phyloP scores from a whole-genome alignment of 108 stramenopile species.

The Skeletonema potamos region DNA sequence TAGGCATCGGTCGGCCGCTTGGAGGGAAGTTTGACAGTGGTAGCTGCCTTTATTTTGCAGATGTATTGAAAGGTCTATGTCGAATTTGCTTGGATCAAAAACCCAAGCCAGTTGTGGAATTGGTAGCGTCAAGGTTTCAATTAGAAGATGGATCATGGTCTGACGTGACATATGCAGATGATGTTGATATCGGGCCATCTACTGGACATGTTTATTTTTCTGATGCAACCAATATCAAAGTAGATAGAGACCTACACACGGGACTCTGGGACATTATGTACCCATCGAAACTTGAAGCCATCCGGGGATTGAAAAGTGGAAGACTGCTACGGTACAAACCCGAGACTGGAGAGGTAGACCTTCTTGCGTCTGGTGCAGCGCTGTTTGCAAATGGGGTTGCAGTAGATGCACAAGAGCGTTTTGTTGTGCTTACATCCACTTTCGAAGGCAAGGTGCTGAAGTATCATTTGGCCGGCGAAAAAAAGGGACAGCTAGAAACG shows the following conservation, averaged over 20 bases:
- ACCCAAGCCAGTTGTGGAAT: constrained; percentile 51
- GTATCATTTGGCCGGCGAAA: constrained; percentile 54
- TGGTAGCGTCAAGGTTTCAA: constrained; percentile 54
- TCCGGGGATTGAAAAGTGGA: constrained; percentile 54
- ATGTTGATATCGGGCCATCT: constrained; percentile 59
- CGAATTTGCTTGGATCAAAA: constrained; percentile 38
- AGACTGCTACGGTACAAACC: constrained; percentile 67
- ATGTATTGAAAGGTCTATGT: constrained; percentile 58
- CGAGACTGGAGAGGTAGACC: constrained; percentile 54
- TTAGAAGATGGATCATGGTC: constrained; percentile 46
- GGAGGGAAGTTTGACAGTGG: constrained; percentile 63
- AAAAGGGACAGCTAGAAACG: constrained; percentile 39
- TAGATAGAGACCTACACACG: constrained; percentile 31
- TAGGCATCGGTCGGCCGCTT: constrained; percentile 62
- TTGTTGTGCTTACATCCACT: constrained; percentile 51
- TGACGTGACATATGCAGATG: constrained; percentile 58
- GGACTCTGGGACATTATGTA: constrained; percentile 61
- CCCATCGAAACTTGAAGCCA: constrained; percentile 57
- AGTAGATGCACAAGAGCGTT: constrained; percentile 55
- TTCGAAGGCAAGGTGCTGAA: constrained; percentile 51
- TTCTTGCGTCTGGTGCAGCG: constrained; percentile 45
- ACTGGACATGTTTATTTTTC: constrained; percentile 73
- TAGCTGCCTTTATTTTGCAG: constrained; percentile 72
- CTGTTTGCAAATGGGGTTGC: constrained; percentile 74
- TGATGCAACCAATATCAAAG: constrained; percentile 57